Evolutionary conservation across 345 rosid genomes (phyloP).

Genomic region (Acer yangbiense): DNA sequence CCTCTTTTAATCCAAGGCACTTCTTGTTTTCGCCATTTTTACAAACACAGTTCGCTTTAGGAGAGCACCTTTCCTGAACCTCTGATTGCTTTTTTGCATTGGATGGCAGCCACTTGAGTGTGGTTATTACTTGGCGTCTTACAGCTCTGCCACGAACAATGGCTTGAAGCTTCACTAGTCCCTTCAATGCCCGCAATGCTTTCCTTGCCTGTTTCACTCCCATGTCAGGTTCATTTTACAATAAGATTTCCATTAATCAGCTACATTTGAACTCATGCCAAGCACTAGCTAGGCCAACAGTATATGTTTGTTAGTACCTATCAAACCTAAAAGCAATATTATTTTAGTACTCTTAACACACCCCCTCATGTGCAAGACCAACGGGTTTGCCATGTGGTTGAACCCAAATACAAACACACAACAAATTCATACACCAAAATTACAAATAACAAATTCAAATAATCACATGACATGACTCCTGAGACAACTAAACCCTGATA

Average conservation of each 20-base stretch:
- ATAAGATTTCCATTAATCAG: neutral
- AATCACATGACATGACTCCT: too few relatives aligned
- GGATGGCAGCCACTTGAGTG: conserved; percentile 33
- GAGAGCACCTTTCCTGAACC: conserved; percentile 18
- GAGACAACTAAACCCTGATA: too few relatives aligned
- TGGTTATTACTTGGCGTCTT: conserved; percentile 43
- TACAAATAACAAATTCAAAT: too few relatives aligned
- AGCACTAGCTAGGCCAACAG: too few relatives aligned
- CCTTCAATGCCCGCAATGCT: conserved; percentile 84
- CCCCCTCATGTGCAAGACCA: too few relatives aligned
- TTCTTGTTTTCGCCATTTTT: conserved; percentile 32
- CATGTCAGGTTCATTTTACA: neutral
- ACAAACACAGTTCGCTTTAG: conserved; percentile 14
- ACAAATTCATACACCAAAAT: too few relatives aligned
- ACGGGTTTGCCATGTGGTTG: too few relatives aligned
- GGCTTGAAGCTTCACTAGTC: conserved; percentile 88
- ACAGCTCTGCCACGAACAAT: conserved; percentile 73
- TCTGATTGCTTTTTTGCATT: conserved; percentile 28
- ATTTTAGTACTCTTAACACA: too few relatives aligned
- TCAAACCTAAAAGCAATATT: too few relatives aligned
- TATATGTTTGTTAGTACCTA: too few relatives aligned
- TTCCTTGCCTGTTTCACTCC: conserved; percentile 71
- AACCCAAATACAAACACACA: too few relatives aligned
- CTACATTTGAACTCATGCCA: neutral
- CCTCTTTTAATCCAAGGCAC: conserved; percentile 30